These are phyloP conservation scores for Globisporangium nagaii DNA, from an alignment of 352 stramenopile species.

Conservation along the genomic window DNA sequence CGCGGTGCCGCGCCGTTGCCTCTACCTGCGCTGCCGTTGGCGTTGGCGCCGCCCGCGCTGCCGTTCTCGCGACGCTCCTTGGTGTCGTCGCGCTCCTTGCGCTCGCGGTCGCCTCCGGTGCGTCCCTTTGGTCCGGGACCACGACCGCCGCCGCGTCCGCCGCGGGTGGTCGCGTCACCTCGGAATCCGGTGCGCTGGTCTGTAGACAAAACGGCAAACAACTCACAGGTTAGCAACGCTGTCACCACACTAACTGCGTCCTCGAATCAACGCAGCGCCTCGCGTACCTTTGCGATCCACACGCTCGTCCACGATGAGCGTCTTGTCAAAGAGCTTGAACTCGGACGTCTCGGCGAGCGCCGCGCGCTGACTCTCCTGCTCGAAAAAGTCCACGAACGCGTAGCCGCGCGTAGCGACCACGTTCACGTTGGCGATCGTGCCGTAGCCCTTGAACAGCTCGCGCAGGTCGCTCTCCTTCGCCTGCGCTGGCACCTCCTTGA, in stretches of 20 bases:
- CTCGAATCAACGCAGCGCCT: neutral
- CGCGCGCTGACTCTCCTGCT: conserved; percentile 72
- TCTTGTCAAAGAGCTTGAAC: conserved; percentile 75
- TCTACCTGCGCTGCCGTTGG: conserved; percentile 23
- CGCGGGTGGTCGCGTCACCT: conserved; percentile 22
- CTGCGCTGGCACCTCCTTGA: conserved; percentile 68
- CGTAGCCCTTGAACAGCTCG: conserved; percentile 77
- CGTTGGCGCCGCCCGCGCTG: conserved; percentile 22
- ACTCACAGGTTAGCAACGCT: conserved; percentile 11
- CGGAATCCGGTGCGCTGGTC: conserved; percentile 54
- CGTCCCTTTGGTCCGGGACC: conserved; percentile 39
- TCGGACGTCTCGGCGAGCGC: conserved; percentile 55
- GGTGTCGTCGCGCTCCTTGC: conserved; percentile 61
- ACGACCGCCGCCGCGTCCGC: conserved; percentile 42
- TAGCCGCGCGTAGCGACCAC: conserved; percentile 52
- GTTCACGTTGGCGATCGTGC: conserved; percentile 65
- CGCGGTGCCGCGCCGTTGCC: conserved; percentile 12
- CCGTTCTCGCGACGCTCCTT: conserved; percentile 30
- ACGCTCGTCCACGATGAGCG: conserved; percentile 68
- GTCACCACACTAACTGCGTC: neutral
- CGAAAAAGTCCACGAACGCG: conserved; percentile 82
- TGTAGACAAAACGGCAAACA: neutral
- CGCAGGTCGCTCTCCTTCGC: conserved; percentile 71
- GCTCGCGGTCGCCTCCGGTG: conserved; percentile 59
- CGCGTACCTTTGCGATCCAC: conserved; percentile 60